These are phyloP conservation scores for Pluteus cervinus DNA, from an alignment of 768 basidiomycete genomes.

Conservation along the genomic window DNA sequence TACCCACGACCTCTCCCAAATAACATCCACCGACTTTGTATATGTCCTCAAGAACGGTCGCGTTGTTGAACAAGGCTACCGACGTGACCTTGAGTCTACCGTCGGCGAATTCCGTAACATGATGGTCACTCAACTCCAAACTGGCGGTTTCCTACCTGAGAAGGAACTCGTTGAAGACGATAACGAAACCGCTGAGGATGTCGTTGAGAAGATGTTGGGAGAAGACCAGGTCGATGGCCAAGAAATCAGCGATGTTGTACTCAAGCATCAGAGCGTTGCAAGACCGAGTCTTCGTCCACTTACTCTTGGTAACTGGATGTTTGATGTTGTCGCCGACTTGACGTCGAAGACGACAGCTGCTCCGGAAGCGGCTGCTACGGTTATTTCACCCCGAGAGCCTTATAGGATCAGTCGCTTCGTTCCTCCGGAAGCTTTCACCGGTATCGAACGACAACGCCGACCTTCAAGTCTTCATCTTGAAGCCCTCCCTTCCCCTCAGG, in stretches of 20 bases:
- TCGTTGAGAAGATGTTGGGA: constrained; percentile 36
- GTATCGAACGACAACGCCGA: constrained; percentile 20
- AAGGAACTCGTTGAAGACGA: constrained; percentile 26
- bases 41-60: constrained; percentile 82
- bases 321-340: constrained; percentile 68
- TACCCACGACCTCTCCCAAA: constrained; percentile 91
- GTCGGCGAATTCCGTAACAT: constrained; percentile 70
- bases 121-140: constrained; percentile 48
- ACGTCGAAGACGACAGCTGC: constrained; percentile 26
- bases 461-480: constrained; percentile 33
- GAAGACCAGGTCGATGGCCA: constrained; percentile 40
- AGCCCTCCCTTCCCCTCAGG: constrained; percentile 21
- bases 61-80: constrained; percentile 85
- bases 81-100: constrained; percentile 60
- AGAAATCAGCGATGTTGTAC: constrained; percentile 19
- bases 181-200: constrained; percentile 37
- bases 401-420: constrained; percentile 28
- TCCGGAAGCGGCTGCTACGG: constrained; percentile 12
- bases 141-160: constrained; percentile 44
- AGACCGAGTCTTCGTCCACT: constrained; percentile 39
- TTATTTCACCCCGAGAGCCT: constrained; percentile 17
- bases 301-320: constrained; percentile 79
- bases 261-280: constrained; percentile 37
- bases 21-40: constrained; percentile 73
- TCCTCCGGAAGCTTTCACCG: constrained; percentile 23